Evolutionary conservation across 108 stramenopile genomes (phyloP).

Genomic region (Pseudonitzschia pungens): DNA sequence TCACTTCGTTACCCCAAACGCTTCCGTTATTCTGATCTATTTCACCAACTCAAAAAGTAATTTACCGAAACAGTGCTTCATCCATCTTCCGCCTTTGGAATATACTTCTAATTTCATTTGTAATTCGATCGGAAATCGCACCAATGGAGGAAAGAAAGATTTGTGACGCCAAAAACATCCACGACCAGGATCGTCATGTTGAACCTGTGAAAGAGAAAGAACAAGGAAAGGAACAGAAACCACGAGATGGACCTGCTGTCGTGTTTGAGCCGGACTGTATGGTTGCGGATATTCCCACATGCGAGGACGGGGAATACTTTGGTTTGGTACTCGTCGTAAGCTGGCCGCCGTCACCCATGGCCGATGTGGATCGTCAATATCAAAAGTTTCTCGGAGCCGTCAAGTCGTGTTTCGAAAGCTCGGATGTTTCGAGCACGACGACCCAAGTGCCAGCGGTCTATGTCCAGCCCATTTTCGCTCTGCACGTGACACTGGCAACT

Average conservation of each 20-base stretch:
- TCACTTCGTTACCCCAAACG: too few species aligned
- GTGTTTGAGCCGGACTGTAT: slow-evolving; percentile 32
- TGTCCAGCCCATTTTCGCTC: slow-evolving; percentile 29
- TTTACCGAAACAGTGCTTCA: too few species aligned
- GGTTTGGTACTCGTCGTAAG: slow-evolving; percentile 42
- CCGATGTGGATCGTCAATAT: slow-evolving; percentile 21
- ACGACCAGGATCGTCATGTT: too few species aligned
- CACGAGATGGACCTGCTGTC: slow-evolving; percentile 37
- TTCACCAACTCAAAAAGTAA: too few species aligned
- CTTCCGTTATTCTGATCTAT: too few species aligned
- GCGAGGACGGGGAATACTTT: slow-evolving; percentile 29
- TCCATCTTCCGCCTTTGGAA: too few species aligned
- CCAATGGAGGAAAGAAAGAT: too few species aligned
- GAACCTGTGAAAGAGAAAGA: background rate
- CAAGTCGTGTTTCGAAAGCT: slow-evolving; percentile 34
- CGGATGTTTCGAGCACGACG: background rate
- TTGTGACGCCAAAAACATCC: too few species aligned
- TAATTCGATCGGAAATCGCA: too few species aligned
- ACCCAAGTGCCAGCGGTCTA: slow-evolving; percentile 26
- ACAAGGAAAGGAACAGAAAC: background rate
- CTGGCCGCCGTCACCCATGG: slow-evolving; percentile 24
- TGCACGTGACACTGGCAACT: slow-evolving; percentile 56
- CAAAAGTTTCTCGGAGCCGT: slow-evolving; percentile 25
- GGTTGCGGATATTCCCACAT: slow-evolving; percentile 12
- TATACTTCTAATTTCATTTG: too few species aligned